A percentile compares a stretch with the other conserved stretches of the same genome.
Conservation (phyloP, 306 rosid genomes). For the Cyclanthera cordifolia region DNA sequence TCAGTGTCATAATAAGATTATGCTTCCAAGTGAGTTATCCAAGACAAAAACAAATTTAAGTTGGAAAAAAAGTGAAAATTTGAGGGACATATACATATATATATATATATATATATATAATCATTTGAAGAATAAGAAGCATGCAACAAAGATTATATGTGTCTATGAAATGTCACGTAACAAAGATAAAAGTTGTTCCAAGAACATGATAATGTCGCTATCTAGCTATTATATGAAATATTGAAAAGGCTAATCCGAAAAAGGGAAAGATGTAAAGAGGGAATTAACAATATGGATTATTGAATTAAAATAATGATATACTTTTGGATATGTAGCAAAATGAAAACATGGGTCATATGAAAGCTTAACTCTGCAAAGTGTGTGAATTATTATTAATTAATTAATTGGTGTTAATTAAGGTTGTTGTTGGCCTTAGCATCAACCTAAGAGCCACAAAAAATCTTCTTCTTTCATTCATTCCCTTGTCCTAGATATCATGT, state of each 20-base stretch:
- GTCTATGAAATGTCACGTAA: not conserved
- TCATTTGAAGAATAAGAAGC: too few species aligned
- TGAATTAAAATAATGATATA: not conserved
- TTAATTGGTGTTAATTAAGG: not conserved
- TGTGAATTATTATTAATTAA: not conserved
- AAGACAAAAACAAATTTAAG: too few species aligned
- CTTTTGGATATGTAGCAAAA: not conserved
- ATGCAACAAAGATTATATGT: too few species aligned
- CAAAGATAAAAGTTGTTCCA: not conserved
- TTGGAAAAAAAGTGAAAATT: too few species aligned
- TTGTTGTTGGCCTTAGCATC: not conserved
- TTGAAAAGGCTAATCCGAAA: not conserved
- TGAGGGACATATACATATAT: too few species aligned
- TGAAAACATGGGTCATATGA: not conserved
- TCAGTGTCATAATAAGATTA: too few species aligned
- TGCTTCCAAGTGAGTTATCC: too few species aligned
- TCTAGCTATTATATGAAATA: not conserved
- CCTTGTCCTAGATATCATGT: not conserved
- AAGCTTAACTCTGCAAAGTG: not conserved
- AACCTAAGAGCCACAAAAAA: not conserved
- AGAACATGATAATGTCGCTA: conserved; percentile 7
- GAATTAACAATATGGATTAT: not conserved
- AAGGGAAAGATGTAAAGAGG: not conserved
- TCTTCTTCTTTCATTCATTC: not conserved
- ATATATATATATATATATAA: too few species aligned